Percentiles rank a stretch among this genome's conserved stretches.
phyloP scores from a whole-genome alignment of 805 yeast species.

The Candida insectalens region DNA sequence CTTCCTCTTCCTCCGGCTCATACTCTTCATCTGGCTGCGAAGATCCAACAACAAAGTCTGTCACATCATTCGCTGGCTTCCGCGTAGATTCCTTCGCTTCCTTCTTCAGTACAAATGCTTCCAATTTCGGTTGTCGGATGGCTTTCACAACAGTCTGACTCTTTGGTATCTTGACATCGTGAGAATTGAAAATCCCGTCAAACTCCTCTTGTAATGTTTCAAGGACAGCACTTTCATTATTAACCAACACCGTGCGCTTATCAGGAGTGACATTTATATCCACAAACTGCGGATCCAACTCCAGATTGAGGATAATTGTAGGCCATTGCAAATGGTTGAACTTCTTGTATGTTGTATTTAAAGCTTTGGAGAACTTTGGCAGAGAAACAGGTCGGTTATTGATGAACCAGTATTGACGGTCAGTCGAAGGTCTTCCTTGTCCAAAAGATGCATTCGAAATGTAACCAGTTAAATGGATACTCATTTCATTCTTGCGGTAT shows the following conservation, averaged over 20 bases:
- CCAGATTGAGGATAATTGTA: slow-evolving; percentile 51
- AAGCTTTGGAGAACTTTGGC: slow-evolving; percentile 41
- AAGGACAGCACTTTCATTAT: slow-evolving; percentile 51
- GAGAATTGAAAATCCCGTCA: slow-evolving; percentile 32
- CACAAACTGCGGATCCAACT: slow-evolving; percentile 37
- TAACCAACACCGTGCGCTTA: slow-evolving; percentile 63
- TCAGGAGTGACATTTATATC: slow-evolving; percentile 93
- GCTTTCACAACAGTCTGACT: slow-evolving; percentile 4
- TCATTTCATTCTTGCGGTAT: slow-evolving; percentile 21
- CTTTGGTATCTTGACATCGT: slow-evolving; percentile 18
- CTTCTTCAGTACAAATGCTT: neutral
- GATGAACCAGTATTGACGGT: slow-evolving; percentile 66
- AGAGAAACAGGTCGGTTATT: slow-evolving; percentile 68
- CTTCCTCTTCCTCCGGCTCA: neutral
- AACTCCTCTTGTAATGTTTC: slow-evolving; percentile 48
- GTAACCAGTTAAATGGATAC: slow-evolving; percentile 40
- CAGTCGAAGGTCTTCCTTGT: slow-evolving; percentile 58
- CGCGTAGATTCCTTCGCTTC: too few relatives aligned
- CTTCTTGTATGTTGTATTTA: slow-evolving; percentile 65
- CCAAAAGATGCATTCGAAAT: slow-evolving; percentile 78
- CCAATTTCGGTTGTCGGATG: slow-evolving; percentile 1
- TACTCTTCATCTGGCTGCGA: neutral
- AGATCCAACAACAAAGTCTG: too few relatives aligned
- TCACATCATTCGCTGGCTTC: too few relatives aligned
- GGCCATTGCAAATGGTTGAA: slow-evolving; percentile 73